Evolutionary conservation across 306 rosid species (phyloP), one percentile per base, ranked within the genome.

Genomic region (Prunus mira): DNA sequence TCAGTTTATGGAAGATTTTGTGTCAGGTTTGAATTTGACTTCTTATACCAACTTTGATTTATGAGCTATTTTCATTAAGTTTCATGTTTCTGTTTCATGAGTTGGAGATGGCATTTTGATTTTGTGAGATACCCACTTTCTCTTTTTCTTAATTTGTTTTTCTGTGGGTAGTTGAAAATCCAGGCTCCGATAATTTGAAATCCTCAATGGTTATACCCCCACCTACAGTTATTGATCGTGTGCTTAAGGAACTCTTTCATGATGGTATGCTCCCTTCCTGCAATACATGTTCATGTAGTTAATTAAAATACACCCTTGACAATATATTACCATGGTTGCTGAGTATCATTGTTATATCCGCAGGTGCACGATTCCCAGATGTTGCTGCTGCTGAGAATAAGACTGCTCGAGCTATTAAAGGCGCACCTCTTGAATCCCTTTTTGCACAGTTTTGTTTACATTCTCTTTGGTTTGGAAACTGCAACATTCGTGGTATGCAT

Each of bases 1-100:
- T 78, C 92, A 87, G 43, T 95, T 95, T 85, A 76, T 95, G 79
- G 97, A 95, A 88, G 97, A 95, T 88, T 95, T 95, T 83, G 91
- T 90, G 75, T 95, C 99, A 90, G 97, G 99, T 92, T 81, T 9
- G 82, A 78, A 81, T 77, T 80, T 61, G 41, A 51, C 63, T 77
- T 73, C 64, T 9, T 52, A 2, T 38, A 19, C 19, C 46, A 58
- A 57, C 49, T 24, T 61, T 27, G 9, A 17, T 41, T 47, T 51
- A 50, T 49, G 25, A 69, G 12, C 63, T 56, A n/a, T 8, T 46
- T 65, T 52, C 28, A 67, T 51, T 28, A 24, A 67, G 73, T 61
- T 78, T 76, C 50, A 69, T 72, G 66, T 81, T 81, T 54, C 69
- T 63, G 81, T 76, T 68, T 56, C 75, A 17, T 81, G 38, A 46